Evolutionary conservation across 495 filamentous ascomycete genomes (phyloP), one percentile per base, ranked within the genome.

Genomic region (Geopyxis carbonaria): DNA sequence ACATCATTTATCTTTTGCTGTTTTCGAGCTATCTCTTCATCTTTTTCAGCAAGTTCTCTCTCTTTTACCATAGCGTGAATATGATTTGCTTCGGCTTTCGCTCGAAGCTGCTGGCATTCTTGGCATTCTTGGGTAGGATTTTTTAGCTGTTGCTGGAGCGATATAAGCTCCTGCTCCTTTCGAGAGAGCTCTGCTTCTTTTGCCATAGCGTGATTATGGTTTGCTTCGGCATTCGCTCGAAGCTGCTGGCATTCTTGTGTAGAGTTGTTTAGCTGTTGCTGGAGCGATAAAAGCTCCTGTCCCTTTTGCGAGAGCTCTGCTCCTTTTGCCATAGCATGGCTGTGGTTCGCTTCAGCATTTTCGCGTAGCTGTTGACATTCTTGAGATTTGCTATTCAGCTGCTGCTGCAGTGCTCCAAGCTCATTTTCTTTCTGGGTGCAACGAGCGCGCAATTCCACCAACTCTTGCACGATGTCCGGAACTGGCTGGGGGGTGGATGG

Each of bases 41-140:
- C n/a, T n/a, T n/a, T n/a, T 28, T 28, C n/a, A 28, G n/a, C 25
- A n/a, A 37, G 34, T 20, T 19, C 34, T 9, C 23, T 6, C 5
- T 14, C 21, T 20, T 18, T 19, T 7, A 20, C 31, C n/a, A 33
- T 16, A 10, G 31, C 31, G 7, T 13, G 14, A 7, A 13, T 33
- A 33, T 33, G 31, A 14, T 33, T 33, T 5, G 19, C 5, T 33
- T 33, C 31, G 7, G 31, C 31, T 13, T 33, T 33, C 11, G 31
- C 31, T 16, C 31, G 6, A 16, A 33, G 31, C 14, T 33, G 31
- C 14, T 33, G 31, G n/a, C 11, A 10, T 5, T 33, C 31, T 16
- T 33, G 31, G 11, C 19, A 16, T 33, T 10, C 31, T 5, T 7
- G 5, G 6, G 6, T 7, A 16, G 19, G 6, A 10, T 33, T 10